Evolutionary conservation across 805 yeast genomes (phyloP).

Genomic region (Blastobotrys muscicola): DNA sequence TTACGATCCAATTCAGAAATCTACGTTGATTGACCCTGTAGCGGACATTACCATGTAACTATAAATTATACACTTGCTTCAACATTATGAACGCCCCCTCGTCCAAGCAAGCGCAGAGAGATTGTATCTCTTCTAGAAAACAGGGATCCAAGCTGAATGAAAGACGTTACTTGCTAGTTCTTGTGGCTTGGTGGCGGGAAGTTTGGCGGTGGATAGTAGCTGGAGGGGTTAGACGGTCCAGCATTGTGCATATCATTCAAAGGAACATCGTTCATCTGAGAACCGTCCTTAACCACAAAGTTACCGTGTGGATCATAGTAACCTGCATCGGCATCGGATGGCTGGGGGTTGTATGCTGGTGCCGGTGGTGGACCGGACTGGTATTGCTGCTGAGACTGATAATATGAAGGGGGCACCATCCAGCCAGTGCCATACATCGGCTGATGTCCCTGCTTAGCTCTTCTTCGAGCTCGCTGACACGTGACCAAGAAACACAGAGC

Average conservation of each 20-base stretch:
- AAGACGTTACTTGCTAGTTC: too few relatives aligned
- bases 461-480: conserved; percentile 18
- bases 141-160: too few relatives aligned
- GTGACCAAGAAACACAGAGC: conserved; percentile 17
- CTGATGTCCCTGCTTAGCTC: conserved; percentile 31
- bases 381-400: conserved; percentile 46
- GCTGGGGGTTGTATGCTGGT: conserved; percentile 27
- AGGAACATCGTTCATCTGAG: background rate
- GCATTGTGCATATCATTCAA: background rate
- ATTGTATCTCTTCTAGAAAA: too few relatives aligned
- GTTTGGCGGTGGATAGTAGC: conserved; percentile 11
- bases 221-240: conserved; percentile 3
- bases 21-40: too few relatives aligned
- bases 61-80: too few relatives aligned
- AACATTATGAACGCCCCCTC: too few relatives aligned
- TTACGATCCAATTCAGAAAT: too few relatives aligned
- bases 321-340: conserved; percentile 50
- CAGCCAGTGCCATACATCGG: conserved; percentile 74
- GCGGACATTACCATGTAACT: too few relatives aligned
- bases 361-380: conserved; percentile 24
- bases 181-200: conserved; percentile 9
- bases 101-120: too few relatives aligned
- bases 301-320: conserved; percentile 58
- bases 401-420: conserved; percentile 79
- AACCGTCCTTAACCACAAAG: conserved; percentile 14